Base-by-base conservation (phyloP, 2,329 filamentous ascomycete genomes). In the Fusarium sp. region DNA sequence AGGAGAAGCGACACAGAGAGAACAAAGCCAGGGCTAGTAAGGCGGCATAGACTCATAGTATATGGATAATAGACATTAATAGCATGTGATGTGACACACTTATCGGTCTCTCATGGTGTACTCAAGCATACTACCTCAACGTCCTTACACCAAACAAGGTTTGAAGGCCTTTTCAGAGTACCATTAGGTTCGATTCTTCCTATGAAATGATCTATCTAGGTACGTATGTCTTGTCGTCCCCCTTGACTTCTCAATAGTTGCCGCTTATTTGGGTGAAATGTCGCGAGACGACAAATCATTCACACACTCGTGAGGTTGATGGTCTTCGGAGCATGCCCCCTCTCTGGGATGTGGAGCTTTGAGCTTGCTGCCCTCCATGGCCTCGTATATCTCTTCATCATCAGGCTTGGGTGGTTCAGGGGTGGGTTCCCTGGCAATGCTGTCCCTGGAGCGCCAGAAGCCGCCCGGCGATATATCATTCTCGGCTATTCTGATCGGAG, bases 1-100 rank as follows among this genome's bases (percentile, higher is more conserved):
- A 93, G 84, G 89, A 91, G 80, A 91, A 89, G 83, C 84, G 90
- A 52, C 90, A 92, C 76, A 84, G 87, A 62, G 90, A 92, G 69
- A 92, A 92, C 77, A 88, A 86, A 76, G 86, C 88, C 38, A 83
- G 88, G 61, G 85, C 86, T 21, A 82, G 80, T 7, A 83, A 79
- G 65, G 80, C 81, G 9, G 76, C 80, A 46, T 84, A 79, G 35
- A 67, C 23, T 54, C 80, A 44, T 82, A 77, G 65, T 35, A n/a
- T 23, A 27, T 37, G 14, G 21, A 60, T 48, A 63, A 57, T 45
- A 58, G 27, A 63, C 51, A 44, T 51, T 63, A 57, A 70, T 63
- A 44, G 39, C 31, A 65, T 21, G 48, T 64, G 51, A 69, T 16
- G 18, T 57, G 42, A 61, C 38, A 58, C 33, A 51, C 42, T 37